Evolutionary conservation across 2,329 filamentous ascomycete species (phyloP), one percentile per base, ranked within the genome.

Genomic region (Didymella pomorum): DNA sequence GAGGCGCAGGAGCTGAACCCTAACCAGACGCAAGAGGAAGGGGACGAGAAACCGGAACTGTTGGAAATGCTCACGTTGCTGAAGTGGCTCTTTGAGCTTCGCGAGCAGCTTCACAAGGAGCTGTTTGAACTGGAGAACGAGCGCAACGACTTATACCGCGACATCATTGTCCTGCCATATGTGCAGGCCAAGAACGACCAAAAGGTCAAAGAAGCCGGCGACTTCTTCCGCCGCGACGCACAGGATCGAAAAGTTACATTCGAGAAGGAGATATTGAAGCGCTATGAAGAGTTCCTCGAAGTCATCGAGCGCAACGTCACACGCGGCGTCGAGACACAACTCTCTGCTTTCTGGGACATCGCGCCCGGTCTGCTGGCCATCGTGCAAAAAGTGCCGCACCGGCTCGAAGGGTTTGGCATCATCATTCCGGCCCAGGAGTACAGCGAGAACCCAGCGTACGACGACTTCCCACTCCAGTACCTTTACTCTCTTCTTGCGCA

Each of bases 261-360:
- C 65, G 87, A 92, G 57, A 84, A 86, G 52, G 90, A 93, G 64
- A 86, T 89, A 0, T 80, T 93, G 29, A 84, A 86, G 63, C 88
- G 95, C 12, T 88, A 89, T 20, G 86, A 91, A 66, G 88, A 89
- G 21, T 93, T 98, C 72, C 84, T 91, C 66, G 83, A 85, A 45
- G 86, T 95, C 7, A 87, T 97, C 28, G 92, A 97, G 73, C 84
- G 88, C 67, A 95, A 95, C 54, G 93, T 97, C 21, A 87, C 88
- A 20, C 88, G 91, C 10, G 95, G 94, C 16, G 92, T 98, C 11
- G 93, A 97, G 74, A 86, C 92, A 54, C 95, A 98, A 78, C 84
- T 97, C 2, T 93, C 90, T 10, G 93, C 94, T 0, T 99, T 98
- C 76, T 99, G 95, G 95, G 95, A 99, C 72, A 96, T 98, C 69